Conservation (phyloP, 129 eudicot species). For the Mikania micrantha region DNA sequence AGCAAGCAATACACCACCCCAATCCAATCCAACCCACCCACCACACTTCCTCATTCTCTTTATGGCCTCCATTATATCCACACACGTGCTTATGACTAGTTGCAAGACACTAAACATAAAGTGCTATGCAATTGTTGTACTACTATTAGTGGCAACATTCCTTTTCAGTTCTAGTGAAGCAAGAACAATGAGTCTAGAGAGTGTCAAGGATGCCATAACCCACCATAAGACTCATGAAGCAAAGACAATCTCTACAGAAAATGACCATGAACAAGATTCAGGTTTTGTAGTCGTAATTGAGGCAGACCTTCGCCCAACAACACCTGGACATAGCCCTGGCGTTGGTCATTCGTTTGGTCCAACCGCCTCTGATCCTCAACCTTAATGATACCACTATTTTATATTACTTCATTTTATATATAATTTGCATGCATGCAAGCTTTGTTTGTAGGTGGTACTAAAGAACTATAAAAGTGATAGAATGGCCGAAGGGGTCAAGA, state of each 20-base stretch:
- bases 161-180: constrained; percentile 26
- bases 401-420: not conserved
- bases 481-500: constrained; percentile 5
- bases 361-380: constrained; percentile 21
- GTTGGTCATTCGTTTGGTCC: constrained; percentile 30
- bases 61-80: not conserved
- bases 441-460: constrained; percentile 4
- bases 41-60: not conserved
- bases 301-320: constrained; percentile 26
- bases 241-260: not conserved
- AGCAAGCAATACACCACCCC: constrained; percentile 2
- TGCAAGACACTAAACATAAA: constrained; percentile 5
- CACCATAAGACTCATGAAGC: not conserved
- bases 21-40: not conserved
- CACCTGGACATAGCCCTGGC: constrained; percentile 47
- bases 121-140: constrained; percentile 11
- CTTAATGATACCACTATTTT: constrained; percentile 1
- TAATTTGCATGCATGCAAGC: constrained; percentile 13
- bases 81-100: constrained; percentile 3
- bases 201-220: constrained; percentile 2
- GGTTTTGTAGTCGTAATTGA: not conserved
- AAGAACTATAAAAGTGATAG: not conserved
- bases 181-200: constrained; percentile 15
- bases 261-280: not conserved
- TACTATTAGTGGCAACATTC: constrained; percentile 16